phyloP scores from a whole-genome alignment of 176 grass and related monocot genomes.

The Urochloa ruziziensis region DNA sequence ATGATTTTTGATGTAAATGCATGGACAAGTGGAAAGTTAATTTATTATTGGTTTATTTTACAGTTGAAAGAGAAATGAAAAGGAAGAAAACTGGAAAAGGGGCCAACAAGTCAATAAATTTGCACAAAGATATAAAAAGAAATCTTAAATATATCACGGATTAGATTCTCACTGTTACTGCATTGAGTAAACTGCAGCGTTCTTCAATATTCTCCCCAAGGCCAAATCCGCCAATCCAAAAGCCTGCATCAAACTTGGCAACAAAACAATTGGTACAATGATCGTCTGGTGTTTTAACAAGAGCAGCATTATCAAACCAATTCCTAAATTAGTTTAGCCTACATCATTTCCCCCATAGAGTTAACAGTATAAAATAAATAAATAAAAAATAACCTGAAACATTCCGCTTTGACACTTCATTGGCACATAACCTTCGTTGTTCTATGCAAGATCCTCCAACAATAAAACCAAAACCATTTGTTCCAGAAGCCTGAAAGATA shows the following conservation, averaged over 20 bases:
- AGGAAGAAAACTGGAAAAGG: neutral
- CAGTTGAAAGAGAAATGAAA: neutral
- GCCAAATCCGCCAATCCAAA: conserved; percentile 95
- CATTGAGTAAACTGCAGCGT: conserved; percentile 70
- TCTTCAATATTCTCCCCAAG: conserved; percentile 84
- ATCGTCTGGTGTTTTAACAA: neutral
- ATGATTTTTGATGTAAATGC: neutral
- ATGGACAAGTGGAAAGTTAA: neutral
- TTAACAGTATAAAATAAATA: neutral
- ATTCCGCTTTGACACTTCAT: conserved; percentile 71
- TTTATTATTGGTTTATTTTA: neutral
- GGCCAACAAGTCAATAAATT: neutral
- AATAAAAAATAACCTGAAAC: conserved; percentile 68
- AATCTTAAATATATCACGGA: neutral
- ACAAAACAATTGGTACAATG: neutral
- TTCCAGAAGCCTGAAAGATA: conserved; percentile 62
- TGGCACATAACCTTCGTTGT: conserved; percentile 71
- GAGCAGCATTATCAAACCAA: neutral
- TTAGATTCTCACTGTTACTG: conserved; percentile 61
- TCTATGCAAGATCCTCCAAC: conserved; percentile 80
- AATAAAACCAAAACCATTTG: conserved; percentile 68
- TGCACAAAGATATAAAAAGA: neutral
- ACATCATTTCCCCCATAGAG: neutral
- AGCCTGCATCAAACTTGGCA: conserved; percentile 49
- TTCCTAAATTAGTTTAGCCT: neutral